Evolutionary conservation across 1,139 yeast species (phyloP).

Genomic region (Taphrina deformans): DNA sequence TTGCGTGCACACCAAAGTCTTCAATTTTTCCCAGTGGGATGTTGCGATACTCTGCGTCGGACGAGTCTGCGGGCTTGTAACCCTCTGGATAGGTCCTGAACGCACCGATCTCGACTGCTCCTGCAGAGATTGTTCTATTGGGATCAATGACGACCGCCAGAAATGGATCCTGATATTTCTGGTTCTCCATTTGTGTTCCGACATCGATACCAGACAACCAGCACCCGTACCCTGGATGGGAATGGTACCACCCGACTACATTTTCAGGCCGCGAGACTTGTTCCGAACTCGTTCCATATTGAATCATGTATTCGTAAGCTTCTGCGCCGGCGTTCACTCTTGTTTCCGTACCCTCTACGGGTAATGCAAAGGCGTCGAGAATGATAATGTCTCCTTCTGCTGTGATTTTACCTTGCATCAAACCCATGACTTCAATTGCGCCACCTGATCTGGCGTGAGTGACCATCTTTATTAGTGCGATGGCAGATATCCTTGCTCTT

Average conservation of each 20-base stretch:
- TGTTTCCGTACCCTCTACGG: slow-evolving; percentile 95
- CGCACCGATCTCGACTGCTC: slow-evolving; percentile 83
- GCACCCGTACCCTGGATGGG: slow-evolving; percentile 87
- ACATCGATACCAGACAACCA: slow-evolving; percentile 65
- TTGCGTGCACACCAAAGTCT: slow-evolving; percentile 72
- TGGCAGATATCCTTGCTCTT: slow-evolving; percentile 65
- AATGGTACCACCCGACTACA: slow-evolving; percentile 81
- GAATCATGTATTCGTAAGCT: slow-evolving; percentile 93
- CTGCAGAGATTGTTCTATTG: slow-evolving; percentile 61
- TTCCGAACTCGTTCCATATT: slow-evolving; percentile 64
- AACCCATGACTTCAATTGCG: slow-evolving; percentile 92
- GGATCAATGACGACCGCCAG: slow-evolving; percentile 88
- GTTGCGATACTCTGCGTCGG: slow-evolving; percentile 40
- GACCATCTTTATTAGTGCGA: slow-evolving; percentile 74
- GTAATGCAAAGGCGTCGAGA: slow-evolving; percentile 79
- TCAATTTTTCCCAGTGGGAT: slow-evolving; percentile 55
- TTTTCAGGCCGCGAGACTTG: slow-evolving; percentile 56
- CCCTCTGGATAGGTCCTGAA: slow-evolving; percentile 73
- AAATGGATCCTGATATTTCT: slow-evolving; percentile 86
- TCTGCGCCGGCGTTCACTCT: slow-evolving; percentile 92
- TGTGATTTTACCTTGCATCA: slow-evolving; percentile 75
- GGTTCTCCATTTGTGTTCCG: slow-evolving; percentile 75
- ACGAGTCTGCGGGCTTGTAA: slow-evolving; percentile 40
- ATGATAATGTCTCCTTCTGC: slow-evolving; percentile 60
- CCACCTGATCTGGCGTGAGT: slow-evolving; percentile 85